A percentile compares a stretch with the other conserved stretches of the same genome.
Conservation (phyloP, 495 filamentous ascomycete genomes). For the Rusavskia elegans region DNA sequence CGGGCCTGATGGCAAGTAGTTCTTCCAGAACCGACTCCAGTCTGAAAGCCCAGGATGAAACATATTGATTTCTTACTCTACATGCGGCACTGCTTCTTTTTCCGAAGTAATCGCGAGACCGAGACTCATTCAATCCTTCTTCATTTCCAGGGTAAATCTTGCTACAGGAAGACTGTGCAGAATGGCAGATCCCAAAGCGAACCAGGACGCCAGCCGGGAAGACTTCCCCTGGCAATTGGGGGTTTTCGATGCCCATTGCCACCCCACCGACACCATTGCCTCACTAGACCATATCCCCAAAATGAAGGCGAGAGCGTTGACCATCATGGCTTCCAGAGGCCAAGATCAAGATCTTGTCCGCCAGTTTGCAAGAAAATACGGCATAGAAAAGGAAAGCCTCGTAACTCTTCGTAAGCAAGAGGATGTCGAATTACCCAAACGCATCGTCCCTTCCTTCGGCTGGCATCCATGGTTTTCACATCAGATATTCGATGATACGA, state of each 20-base stretch:
- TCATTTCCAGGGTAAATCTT: too few species aligned
- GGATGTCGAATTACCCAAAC: conserved; percentile 13
- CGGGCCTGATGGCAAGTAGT: too few species aligned
- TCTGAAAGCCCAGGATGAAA: too few species aligned
- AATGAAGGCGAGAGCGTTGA: conserved; percentile 67
- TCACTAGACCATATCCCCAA: conserved; percentile 45
- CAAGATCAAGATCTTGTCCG: conserved; percentile 81
- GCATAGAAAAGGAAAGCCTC: conserved; percentile 14
- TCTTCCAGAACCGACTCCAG: too few species aligned
- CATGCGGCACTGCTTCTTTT: too few species aligned
- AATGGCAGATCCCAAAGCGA: not conserved
- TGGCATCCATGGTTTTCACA: conserved; percentile 99
- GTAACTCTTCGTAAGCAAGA: not conserved
- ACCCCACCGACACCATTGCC: conserved; percentile 92
- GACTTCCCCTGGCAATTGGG: conserved; percentile 74
- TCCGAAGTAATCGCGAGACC: too few species aligned
- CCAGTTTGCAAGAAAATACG: conserved; percentile 38
- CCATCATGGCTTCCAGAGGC: conserved; percentile 75
- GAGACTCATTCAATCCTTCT: too few species aligned
- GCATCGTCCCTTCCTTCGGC: conserved; percentile 73
- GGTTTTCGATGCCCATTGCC: conserved; percentile 86
- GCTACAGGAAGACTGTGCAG: not conserved
- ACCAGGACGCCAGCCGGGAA: not conserved
- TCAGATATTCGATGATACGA: conserved; percentile 54
- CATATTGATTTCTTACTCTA: too few species aligned